Evolutionary conservation across 257 asterid species (phyloP), one percentile per base, ranked within the genome.

Genomic region (Gardenia jasminoides): DNA sequence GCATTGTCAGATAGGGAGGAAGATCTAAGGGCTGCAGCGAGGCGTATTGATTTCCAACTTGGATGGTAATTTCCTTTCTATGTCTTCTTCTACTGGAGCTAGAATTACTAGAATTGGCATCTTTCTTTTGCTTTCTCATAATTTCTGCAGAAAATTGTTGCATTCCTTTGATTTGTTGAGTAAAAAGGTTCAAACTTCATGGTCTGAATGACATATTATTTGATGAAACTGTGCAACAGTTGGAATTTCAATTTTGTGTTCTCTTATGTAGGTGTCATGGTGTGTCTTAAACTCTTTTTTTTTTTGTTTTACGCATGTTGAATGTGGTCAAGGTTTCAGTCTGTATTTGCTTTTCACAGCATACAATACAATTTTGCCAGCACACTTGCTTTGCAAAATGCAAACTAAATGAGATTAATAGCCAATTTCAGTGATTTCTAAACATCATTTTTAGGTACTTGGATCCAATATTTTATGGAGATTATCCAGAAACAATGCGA

Each of bases 1-100:
- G 84, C 91, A 80, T 67, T 82, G 50, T 80, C 93, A 48, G 86
- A 84, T 46, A 76, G 75, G 22, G 76, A 70, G 76, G 93, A 87
- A 79, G 91, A 89, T 75, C 79, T 54, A 75, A 79, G 36, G 71
- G 91, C 93, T 73, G 90, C 88, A 56, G 76, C 87, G 69, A 87
- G 93, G 84, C 85, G 86, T 50, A 88, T 86, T 52, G 93, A 86
- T 84, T 89, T 89, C 84, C 91, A 87, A 86, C 85, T 89, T 65
- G 93, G 93, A 78, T 89, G 93, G 93, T 89, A 87, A 28, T 72
- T 68, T 7, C 50, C 77, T 69, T 39, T 7, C 20, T 16, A 7
- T 10, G 7, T 43, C 24, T 31, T 33, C 62, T 20, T 50, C 7
- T 67, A n/a, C 58, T 30, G 33, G 7, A 62, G 43, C 79, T 36